Evolutionary conservation across 148 eudicot genomes (phyloP).

Genomic region (Pouteria glomerata): DNA sequence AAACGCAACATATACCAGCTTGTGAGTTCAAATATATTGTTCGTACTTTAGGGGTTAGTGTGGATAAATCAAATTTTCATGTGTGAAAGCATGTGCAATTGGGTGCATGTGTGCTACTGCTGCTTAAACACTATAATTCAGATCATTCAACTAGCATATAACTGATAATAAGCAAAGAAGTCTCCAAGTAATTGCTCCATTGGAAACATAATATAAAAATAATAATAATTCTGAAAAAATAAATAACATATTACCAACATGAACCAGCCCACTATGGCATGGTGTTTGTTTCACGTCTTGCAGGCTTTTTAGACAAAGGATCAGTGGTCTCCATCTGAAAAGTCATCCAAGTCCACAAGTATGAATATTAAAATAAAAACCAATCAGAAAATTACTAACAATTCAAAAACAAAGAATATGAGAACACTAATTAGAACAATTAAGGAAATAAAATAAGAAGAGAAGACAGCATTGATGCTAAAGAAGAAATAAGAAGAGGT

Average conservation of each 20-base stretch:
- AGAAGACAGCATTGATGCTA: no score
- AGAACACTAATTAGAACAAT: neutral
- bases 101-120: neutral
- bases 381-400: neutral
- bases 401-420: neutral
- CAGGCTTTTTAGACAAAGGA: slow-evolving; percentile 66
- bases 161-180: neutral
- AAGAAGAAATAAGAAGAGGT: no score
- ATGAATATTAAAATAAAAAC: neutral
- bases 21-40: neutral
- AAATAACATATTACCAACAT: slow-evolving; percentile 63
- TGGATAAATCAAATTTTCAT: neutral
- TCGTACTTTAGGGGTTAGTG: neutral
- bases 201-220: neutral
- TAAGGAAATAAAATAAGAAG: slow-evolving; percentile 1
- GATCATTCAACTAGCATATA: neutral
- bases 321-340: slow-evolving; percentile 69
- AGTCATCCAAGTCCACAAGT: slow-evolving; percentile 9
- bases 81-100: neutral
- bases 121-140: neutral
- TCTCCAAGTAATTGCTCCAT: neutral
- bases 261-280: slow-evolving; percentile 99
- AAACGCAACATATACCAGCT: neutral
- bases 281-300: slow-evolving; percentile 88
- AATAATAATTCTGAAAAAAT: neutral